Evolutionary conservation across 495 filamentous ascomycete species (phyloP).

Genomic region (Clohesyomyces aquaticus): DNA sequence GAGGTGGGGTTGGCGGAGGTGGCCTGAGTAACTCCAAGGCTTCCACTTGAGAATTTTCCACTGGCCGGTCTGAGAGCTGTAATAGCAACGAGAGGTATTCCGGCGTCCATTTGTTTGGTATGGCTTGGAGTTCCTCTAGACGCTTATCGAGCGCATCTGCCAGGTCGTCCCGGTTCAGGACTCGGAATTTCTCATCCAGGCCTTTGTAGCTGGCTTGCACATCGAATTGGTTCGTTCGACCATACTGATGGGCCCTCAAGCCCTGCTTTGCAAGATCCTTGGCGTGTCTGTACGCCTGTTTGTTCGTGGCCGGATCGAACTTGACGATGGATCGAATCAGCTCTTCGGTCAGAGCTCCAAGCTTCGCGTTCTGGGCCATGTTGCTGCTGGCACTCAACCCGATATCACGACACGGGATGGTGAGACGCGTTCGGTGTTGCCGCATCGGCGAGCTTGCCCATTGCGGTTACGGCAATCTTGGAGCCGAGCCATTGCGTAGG

Average conservation of each 20-base stretch:
- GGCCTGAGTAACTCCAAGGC: slow-evolving; percentile 60
- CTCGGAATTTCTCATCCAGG: slow-evolving; percentile 83
- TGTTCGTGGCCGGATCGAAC: slow-evolving; percentile 36
- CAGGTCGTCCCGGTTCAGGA: slow-evolving; percentile 75
- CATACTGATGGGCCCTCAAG: slow-evolving; percentile 64
- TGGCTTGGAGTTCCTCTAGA: slow-evolving; percentile 60
- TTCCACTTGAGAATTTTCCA: slow-evolving; percentile 65
- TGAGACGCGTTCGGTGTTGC: slow-evolving; percentile 2
- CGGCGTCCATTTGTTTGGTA: slow-evolving; percentile 65
- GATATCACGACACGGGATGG: no score
- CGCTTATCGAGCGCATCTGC: slow-evolving; percentile 74
- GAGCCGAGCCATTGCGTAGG: not conserved
- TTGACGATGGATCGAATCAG: slow-evolving; percentile 53
- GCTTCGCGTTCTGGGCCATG: slow-evolving; percentile 56
- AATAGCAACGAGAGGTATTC: slow-evolving; percentile 81
- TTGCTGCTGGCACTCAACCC: not conserved
- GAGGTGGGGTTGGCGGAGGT: slow-evolving; percentile 49
- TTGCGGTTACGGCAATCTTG: not conserved
- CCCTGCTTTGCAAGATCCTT: slow-evolving; percentile 56
- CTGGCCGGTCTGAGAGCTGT: slow-evolving; percentile 79
- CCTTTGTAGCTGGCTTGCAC: slow-evolving; percentile 73
- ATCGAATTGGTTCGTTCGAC: slow-evolving; percentile 86
- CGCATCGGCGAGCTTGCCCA: not conserved
- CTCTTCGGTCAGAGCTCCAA: slow-evolving; percentile 57
- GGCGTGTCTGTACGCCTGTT: slow-evolving; percentile 52